Conservation (phyloP, 2,329 filamentous ascomycete genomes). For the Hypocreales sp. region DNA sequence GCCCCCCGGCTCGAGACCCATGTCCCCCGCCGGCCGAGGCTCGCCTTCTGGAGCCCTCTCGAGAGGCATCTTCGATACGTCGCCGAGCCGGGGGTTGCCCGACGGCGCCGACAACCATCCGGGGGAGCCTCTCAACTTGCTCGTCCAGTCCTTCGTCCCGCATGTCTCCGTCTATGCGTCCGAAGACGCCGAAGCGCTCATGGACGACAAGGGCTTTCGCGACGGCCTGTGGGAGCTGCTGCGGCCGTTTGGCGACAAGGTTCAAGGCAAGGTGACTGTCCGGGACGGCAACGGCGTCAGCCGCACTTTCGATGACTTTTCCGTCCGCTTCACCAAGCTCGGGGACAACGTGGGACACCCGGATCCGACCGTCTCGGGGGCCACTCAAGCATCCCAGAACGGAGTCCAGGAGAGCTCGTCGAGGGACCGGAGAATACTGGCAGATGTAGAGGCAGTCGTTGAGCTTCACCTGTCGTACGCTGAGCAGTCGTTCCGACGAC, state of each 20-base stretch:
- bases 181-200: slow-evolving; percentile 65
- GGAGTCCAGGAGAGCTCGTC: slow-evolving; percentile 12
- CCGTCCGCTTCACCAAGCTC: slow-evolving; percentile 68
- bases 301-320: slow-evolving; percentile 75
- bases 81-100: slow-evolving; percentile 26
- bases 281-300: slow-evolving; percentile 80
- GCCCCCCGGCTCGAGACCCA: slow-evolving; percentile 51
- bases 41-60: slow-evolving; percentile 41
- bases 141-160: slow-evolving; percentile 76
- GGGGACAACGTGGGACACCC: slow-evolving; percentile 40
- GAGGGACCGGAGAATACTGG: slow-evolving; percentile 22
- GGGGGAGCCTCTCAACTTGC: slow-evolving; percentile 45
- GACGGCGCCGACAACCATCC: slow-evolving; percentile 28
- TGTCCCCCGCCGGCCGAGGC: slow-evolving; percentile 47
- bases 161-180: slow-evolving; percentile 82
- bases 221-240: slow-evolving; percentile 73
- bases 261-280: slow-evolving; percentile 78
- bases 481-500: slow-evolving; percentile 38
- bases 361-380: slow-evolving; percentile 19
- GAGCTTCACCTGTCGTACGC: slow-evolving; percentile 64
- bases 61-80: slow-evolving; percentile 40
- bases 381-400: slow-evolving; percentile 11
- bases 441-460: slow-evolving; percentile 66
- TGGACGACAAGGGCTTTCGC: slow-evolving; percentile 70
- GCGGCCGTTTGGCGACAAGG: slow-evolving; percentile 76